Percentiles rank a stretch among this genome's conserved stretches.
Conservation (phyloP, 768 basidiomycete species). For the Psilocybe cubensis region DNA sequence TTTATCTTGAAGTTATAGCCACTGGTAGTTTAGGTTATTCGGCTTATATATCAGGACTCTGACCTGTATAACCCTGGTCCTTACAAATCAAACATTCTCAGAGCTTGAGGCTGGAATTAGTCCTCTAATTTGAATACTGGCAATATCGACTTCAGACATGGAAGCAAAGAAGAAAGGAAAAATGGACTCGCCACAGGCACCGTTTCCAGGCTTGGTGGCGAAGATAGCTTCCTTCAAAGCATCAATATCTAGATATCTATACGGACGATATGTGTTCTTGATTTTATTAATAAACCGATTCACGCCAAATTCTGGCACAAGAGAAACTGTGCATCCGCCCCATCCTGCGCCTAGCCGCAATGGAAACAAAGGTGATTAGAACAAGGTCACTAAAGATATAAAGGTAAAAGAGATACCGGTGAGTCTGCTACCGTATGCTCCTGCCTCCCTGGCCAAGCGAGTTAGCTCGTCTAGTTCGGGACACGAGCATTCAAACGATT, state of each 20-base stretch:
- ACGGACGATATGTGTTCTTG: conserved; percentile 64
- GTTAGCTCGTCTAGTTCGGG: conserved; percentile 77
- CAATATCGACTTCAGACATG: neutral
- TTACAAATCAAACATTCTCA: no score
- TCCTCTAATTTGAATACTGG: conserved; percentile 30
- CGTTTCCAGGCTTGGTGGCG: conserved; percentile 81
- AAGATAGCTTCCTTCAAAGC: conserved; percentile 72
- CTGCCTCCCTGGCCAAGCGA: conserved; percentile 63
- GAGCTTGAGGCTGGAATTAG: neutral
- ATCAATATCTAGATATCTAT: conserved; percentile 59
- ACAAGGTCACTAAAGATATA: neutral
- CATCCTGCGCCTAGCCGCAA: conserved; percentile 77
- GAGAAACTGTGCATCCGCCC: conserved; percentile 89
- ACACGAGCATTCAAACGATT: conserved; percentile 79
- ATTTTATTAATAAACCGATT: conserved; percentile 66
- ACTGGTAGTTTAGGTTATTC: neutral
- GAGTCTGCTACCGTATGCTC: conserved; percentile 82
- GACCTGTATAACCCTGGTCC: neutral
- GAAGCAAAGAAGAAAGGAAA: neutral
- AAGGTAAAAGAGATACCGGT: conserved; percentile 55
- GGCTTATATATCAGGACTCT: neutral
- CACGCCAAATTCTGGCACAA: conserved; percentile 69
- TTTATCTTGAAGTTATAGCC: no score
- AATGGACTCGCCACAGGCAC: conserved; percentile 69
- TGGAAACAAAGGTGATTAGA: neutral